Conservation (phyloP, 352 stramenopile genomes). For the Phytopythium helicoides region DNA sequence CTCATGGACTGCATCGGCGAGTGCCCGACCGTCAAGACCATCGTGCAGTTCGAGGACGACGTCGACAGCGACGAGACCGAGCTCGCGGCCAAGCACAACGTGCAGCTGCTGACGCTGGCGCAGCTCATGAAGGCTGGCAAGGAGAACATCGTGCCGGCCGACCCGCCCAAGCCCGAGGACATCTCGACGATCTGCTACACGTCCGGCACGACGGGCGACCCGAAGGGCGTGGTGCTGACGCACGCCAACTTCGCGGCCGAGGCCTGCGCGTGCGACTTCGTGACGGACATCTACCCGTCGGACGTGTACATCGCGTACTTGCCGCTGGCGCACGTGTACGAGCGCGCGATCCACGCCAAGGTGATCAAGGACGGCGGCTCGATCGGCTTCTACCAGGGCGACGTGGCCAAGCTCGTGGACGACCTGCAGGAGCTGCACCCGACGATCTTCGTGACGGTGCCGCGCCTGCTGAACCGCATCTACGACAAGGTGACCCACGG, state of each 20-base stretch:
- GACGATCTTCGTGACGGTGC: conserved; percentile 91
- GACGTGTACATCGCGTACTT: conserved; percentile 91
- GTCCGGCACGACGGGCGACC: conserved; percentile 67
- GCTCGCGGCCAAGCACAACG: conserved; percentile 26
- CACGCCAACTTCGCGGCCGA: conserved; percentile 49
- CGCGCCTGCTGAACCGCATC: conserved; percentile 93
- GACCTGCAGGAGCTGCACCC: conserved; percentile 87
- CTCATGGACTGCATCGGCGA: conserved; percentile 46
- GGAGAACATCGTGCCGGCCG: conserved; percentile 37
- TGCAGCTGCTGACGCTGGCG: conserved; percentile 36
- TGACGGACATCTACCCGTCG: conserved; percentile 7
- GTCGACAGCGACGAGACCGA: conserved; percentile 30
- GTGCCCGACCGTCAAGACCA: conserved; percentile 47
- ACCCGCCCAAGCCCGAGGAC: conserved; percentile 59
- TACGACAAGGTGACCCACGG: conserved; percentile 89
- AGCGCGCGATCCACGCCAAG: conserved; percentile 59
- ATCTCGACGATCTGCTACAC: conserved; percentile 93
- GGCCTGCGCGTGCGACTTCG: conserved; percentile 8
- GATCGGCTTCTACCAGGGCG: conserved; percentile 91
- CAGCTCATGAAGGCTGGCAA: conserved; percentile 38
- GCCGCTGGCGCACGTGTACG: conserved; percentile 93
- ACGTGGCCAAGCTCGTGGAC: conserved; percentile 87
- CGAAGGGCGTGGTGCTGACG: conserved; percentile 66
- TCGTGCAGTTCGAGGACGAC: conserved; percentile 53
- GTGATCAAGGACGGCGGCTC: conserved; percentile 64